phyloP scores from a whole-genome alignment of 768 basidiomycete species.

The Suillus weaverae region DNA sequence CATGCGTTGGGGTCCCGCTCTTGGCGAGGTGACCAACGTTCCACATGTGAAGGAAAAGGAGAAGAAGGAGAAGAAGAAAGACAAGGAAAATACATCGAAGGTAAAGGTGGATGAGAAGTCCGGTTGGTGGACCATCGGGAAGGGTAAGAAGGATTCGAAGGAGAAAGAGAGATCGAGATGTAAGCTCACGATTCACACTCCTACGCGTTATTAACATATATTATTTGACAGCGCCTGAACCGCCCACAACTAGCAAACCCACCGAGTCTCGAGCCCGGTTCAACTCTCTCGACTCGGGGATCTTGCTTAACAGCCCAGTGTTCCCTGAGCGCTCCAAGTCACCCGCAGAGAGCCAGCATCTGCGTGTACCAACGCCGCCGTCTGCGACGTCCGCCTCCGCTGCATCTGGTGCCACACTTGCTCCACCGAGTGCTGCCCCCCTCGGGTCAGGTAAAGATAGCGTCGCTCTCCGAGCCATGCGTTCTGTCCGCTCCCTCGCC shows the following conservation, averaged over 20 bases:
- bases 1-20: slow-evolving; percentile 49
- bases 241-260: slow-evolving; percentile 23
- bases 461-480: slow-evolving; percentile 77
- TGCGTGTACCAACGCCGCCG: slow-evolving; percentile 25
- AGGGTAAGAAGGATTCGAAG: slow-evolving; percentile 73
- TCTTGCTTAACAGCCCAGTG: slow-evolving; percentile 32
- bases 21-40: slow-evolving; percentile 63
- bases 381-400: slow-evolving; percentile 35
- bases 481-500: slow-evolving; percentile 71
- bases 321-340: slow-evolving; percentile 17
- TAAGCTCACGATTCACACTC: slow-evolving; percentile 11
- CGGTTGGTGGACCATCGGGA: slow-evolving; percentile 84
- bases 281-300: slow-evolving; percentile 59
- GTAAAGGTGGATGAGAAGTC: slow-evolving; percentile 49
- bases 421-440: slow-evolving; percentile 33
- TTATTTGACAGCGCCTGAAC: slow-evolving; percentile 45
- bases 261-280: slow-evolving; percentile 49
- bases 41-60: slow-evolving; percentile 29
- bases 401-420: slow-evolving; percentile 31
- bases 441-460: slow-evolving; percentile 46
- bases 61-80: slow-evolving; percentile 39
- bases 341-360: slow-evolving; percentile 9
- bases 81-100: slow-evolving; percentile 34
- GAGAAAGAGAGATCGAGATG: slow-evolving; percentile 49
- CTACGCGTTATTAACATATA: slow-evolving; percentile 8